These are phyloP conservation scores for Aspergillus alliaceus DNA, from an alignment of 2,329 filamentous ascomycete species.

Conservation along the genomic window DNA sequence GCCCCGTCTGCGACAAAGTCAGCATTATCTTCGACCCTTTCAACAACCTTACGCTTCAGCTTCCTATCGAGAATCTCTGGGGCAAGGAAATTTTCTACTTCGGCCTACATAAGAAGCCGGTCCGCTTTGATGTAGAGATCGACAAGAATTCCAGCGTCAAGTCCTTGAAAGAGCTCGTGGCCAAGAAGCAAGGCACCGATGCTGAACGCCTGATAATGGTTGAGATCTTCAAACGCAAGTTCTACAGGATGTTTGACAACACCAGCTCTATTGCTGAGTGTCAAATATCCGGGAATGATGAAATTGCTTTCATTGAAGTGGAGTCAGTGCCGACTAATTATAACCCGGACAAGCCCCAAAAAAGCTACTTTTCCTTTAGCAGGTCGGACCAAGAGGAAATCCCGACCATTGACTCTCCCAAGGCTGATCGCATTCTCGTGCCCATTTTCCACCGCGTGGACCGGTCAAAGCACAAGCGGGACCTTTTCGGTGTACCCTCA, in stretches of 20 bases:
- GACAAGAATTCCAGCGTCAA: slow-evolving; percentile 65
- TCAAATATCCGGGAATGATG: slow-evolving; percentile 61
- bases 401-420: slow-evolving; percentile 42
- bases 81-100: slow-evolving; percentile 72
- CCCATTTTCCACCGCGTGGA: slow-evolving; percentile 48
- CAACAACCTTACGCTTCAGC: slow-evolving; percentile 86
- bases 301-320: slow-evolving; percentile 73
- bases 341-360: slow-evolving; percentile 56
- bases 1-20: slow-evolving; percentile 86
- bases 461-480: slow-evolving; percentile 23
- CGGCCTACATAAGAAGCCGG: slow-evolving; percentile 69
- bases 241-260: slow-evolving; percentile 85
- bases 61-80: slow-evolving; percentile 86
- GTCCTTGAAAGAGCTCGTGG: slow-evolving; percentile 52
- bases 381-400: slow-evolving; percentile 41
- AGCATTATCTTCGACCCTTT: slow-evolving; percentile 99
- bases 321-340: slow-evolving; percentile 78
- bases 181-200: slow-evolving; percentile 50
- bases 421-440: slow-evolving; percentile 48
- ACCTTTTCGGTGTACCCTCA: slow-evolving; percentile 44
- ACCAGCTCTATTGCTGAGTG: slow-evolving; percentile 67
- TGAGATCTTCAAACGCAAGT: slow-evolving; percentile 79
- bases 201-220: slow-evolving; percentile 70
- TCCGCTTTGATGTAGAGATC: slow-evolving; percentile 74
- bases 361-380: slow-evolving; percentile 32